Percentiles rank a stretch among this genome's conserved stretches.
Evolutionary conservation across 2,329 filamentous ascomycete genomes (phyloP).

Genomic region (Aspergillus sojae): DNA sequence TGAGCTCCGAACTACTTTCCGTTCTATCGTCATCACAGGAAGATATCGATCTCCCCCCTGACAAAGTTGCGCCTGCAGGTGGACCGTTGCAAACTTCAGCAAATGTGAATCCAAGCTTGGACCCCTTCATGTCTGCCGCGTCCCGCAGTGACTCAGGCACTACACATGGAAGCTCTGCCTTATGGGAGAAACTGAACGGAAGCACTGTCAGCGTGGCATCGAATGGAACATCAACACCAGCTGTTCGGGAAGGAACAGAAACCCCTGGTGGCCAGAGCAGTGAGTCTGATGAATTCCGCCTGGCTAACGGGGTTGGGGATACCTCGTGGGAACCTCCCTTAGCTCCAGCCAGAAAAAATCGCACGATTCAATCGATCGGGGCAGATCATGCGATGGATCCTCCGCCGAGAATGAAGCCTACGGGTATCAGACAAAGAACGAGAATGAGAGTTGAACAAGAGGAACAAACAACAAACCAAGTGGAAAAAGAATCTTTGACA

Average conservation of each 20-base stretch:
- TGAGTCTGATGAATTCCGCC: conserved; percentile 44
- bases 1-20: conserved; percentile 65
- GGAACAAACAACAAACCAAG: conserved; percentile 39
- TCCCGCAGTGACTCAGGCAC: conserved; percentile 36
- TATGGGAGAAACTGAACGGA: conserved; percentile 54
- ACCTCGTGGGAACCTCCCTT: conserved; percentile 46
- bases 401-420: conserved; percentile 66
- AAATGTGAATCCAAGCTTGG: conserved; percentile 39
- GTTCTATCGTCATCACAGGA: conserved; percentile 45
- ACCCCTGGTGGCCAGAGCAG: conserved; percentile 60
- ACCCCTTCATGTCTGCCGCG: conserved; percentile 46
- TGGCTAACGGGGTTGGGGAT: conserved; percentile 35
- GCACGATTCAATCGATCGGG: conserved; percentile 57
- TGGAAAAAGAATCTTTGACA: conserved; percentile 35
- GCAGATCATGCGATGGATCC: conserved; percentile 55
- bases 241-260: conserved; percentile 61
- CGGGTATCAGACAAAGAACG: conserved; percentile 45
- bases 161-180: conserved; percentile 45
- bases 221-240: conserved; percentile 26
- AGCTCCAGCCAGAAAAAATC: conserved; percentile 53
- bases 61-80: conserved; percentile 36
- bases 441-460: conserved; percentile 43
- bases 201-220: conserved; percentile 47
- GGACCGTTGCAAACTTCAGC: conserved; percentile 40
- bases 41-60: conserved; percentile 32